A percentile compares a stretch with the other conserved stretches of the same genome.
phyloP scores from a whole-genome alignment of 345 rosid genomes.

The Hypericum perforatum region DNA sequence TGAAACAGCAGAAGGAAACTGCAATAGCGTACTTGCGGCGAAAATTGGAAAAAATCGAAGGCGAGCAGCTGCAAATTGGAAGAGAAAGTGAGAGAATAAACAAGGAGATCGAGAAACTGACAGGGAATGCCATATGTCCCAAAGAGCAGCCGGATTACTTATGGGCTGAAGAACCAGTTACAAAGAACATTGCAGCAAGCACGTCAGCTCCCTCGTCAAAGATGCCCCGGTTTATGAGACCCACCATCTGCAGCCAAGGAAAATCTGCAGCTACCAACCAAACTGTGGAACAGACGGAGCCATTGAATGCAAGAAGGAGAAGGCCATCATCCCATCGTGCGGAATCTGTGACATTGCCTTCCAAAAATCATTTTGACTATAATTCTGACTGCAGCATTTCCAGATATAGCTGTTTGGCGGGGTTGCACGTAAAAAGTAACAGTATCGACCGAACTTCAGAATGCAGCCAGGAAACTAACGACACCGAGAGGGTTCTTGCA shows the following conservation, averaged over 20 bases:
- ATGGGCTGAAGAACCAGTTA: slow-evolving; percentile 20
- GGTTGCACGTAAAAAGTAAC: slow-evolving; percentile 22
- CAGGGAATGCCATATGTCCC: slow-evolving; percentile 23
- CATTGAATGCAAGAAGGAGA: slow-evolving; percentile 24
- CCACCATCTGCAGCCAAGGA: slow-evolving; percentile 56
- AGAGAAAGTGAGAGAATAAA: slow-evolving; percentile 32
- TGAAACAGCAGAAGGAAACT: slow-evolving; percentile 31
- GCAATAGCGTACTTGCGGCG: slow-evolving; percentile 41
- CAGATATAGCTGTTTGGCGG: slow-evolving; percentile 38
- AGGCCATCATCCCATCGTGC: slow-evolving; percentile 36
- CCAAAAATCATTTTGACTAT: slow-evolving; percentile 32
- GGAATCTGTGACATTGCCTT: slow-evolving; percentile 45
- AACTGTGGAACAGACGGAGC: slow-evolving; percentile 17
- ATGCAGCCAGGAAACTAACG: slow-evolving; percentile 46
- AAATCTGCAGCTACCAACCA: slow-evolving; percentile 31
- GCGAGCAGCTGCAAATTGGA: slow-evolving; percentile 30
- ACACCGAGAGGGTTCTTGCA: too few relatives aligned
- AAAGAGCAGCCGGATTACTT: slow-evolving; percentile 23
- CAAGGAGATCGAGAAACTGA: slow-evolving; percentile 32
- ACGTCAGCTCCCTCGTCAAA: slow-evolving; percentile 29
- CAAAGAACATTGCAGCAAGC: slow-evolving; percentile 15
- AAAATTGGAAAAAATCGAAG: slow-evolving; percentile 40
- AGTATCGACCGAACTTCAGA: slow-evolving; percentile 44
- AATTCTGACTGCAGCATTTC: slow-evolving; percentile 41
- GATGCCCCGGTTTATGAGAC: slow-evolving; percentile 64